Evolutionary conservation across 2,329 filamentous ascomycete species (phyloP).

Genomic region (Aspergillaceae sp.): DNA sequence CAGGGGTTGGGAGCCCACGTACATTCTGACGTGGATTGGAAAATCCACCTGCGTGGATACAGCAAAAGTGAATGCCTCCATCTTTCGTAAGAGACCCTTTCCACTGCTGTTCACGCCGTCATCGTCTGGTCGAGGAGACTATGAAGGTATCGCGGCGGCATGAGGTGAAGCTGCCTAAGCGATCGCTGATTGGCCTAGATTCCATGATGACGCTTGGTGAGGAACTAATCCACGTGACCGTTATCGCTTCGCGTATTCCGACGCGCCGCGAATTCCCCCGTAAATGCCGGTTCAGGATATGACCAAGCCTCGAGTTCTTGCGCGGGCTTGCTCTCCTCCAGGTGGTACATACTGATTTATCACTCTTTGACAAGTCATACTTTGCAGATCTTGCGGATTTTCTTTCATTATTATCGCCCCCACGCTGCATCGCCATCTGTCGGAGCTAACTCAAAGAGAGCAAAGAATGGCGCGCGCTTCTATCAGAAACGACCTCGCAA

Average conservation of each 20-base stretch:
- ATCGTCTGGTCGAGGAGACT: not conserved
- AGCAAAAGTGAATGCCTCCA: conserved; percentile 96
- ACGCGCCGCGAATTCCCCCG: conserved; percentile 3
- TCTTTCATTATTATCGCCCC: too few relatives aligned
- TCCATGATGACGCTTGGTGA: conserved; percentile 7
- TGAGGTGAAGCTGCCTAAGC: conserved; percentile 4
- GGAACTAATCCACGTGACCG: conserved; percentile 5
- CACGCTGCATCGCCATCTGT: not conserved
- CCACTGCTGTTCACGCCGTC: not conserved
- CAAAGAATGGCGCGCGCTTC: conserved; percentile 20
- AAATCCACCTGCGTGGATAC: conserved; percentile 76
- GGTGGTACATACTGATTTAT: too few relatives aligned
- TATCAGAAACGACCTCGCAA: conserved; percentile 9
- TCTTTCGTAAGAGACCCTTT: conserved; percentile 29
- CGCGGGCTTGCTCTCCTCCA: not conserved
- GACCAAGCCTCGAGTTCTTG: not conserved
- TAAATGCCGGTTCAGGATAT: not conserved
- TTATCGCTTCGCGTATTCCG: conserved; percentile 3
- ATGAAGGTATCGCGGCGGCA: not conserved
- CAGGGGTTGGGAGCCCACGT: conserved; percentile 21
- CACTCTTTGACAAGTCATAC: too few relatives aligned
- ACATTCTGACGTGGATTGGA: conserved; percentile 58
- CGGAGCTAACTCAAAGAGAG: not conserved
- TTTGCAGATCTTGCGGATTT: too few relatives aligned
- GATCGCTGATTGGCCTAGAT: conserved; percentile 7